Percentiles rank a stretch among this genome's conserved stretches.
Conservation (phyloP, 2,329 filamentous ascomycete genomes). For the Amesomyces nigricolor region DNA sequence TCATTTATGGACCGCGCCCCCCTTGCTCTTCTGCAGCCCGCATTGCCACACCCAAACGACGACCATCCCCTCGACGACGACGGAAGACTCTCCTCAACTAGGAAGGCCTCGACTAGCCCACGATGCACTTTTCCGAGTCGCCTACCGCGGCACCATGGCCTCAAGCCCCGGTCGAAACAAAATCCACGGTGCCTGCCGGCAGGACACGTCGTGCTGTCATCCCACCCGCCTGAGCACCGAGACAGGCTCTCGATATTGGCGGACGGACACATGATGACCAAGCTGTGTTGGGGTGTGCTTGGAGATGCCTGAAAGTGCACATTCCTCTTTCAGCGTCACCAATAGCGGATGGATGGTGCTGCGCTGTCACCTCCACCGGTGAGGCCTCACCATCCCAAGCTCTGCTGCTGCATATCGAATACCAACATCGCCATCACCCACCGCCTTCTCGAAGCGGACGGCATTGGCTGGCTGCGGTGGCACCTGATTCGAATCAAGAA, state of each 20-base stretch:
- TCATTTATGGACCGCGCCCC: background rate
- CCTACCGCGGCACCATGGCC: too few species aligned
- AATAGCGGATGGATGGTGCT: background rate
- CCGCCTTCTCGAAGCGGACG: background rate
- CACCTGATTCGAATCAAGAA: background rate
- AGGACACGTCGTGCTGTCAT: too few species aligned
- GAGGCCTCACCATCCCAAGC: too few species aligned
- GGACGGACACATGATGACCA: too few species aligned
- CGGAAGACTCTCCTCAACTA: background rate
- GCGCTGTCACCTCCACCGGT: too few species aligned
- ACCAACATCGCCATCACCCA: background rate
- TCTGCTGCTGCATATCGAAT: background rate
- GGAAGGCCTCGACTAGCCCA: background rate
- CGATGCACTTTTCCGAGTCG: background rate
- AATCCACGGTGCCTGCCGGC: too few species aligned
- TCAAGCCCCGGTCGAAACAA: too few species aligned
- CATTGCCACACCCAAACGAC: conserved; percentile 11
- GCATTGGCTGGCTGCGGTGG: background rate
- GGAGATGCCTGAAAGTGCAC: background rate
- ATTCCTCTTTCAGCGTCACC: background rate
- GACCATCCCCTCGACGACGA: background rate
- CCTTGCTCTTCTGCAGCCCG: background rate
- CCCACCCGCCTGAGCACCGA: too few species aligned
- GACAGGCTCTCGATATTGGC: too few species aligned
- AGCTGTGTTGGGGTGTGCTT: background rate